Base-by-base conservation (phyloP, 768 basidiomycete genomes). In the Daedaleopsis sinensis region DNA sequence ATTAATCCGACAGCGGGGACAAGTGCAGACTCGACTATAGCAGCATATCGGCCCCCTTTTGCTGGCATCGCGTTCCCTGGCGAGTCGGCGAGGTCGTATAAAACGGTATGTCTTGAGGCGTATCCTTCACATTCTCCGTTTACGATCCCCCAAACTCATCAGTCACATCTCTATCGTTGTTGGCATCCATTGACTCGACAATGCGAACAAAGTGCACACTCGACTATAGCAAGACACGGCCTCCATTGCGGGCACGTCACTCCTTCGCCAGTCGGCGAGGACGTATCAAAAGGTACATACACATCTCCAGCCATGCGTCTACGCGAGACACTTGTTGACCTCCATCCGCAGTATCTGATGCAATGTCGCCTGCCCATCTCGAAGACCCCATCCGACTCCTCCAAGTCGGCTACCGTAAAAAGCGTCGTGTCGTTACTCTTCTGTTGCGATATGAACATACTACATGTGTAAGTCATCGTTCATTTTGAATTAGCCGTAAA, bases 201-300 rank as follows among this genome's bases (percentile, higher is more conserved):
- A 48, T 60, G 3, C 55, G 58, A 7, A 42, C 52, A 18, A 66
- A 66, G 44, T 59, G 65, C 1, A 50, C 62, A 0, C n/a, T 60
- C 0, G 46, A 48, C 0, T 65, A 62, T 19, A 47, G 55, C 5
- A 24, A 62, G 21, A 49, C 44, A 5, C 57, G 51, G 39, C n/a
- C 1, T 47, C 65, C 2, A 37, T 48, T 18, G 37, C 27, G 0
- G 36, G 57, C 1, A 32, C 35, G 6, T 16, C 48, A 11, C 38
- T 12, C n/a, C 42, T 54, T 10, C 58, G 24, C 38, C 56, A 64
- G 39, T 32, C n/a, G 4, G 39, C 37, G n/a, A 37, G 23, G 16
- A 61, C 16, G 37, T 5, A 36, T 15, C 21, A 53, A 5, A 52
- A 37, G 52, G 38, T 53, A 15, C 39, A 18, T 5, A 9, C 18